A percentile compares a stretch with the other conserved stretches of the same genome.
phyloP scores from a whole-genome alignment of 192 early-diverging fungal species.

The Spizellomyces sp. region DNA sequence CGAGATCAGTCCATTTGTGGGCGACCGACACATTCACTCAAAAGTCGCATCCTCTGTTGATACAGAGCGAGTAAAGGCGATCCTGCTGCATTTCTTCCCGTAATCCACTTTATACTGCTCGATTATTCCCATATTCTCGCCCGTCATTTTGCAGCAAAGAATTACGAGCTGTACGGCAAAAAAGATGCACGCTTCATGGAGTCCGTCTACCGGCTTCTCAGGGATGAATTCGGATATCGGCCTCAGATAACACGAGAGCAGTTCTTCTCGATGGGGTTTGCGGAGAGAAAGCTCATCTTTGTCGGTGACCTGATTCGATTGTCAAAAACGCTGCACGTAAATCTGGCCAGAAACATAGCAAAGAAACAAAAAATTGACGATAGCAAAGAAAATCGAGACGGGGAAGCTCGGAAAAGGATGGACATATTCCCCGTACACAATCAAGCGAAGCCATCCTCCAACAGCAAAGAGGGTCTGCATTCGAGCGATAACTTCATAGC shows the following conservation, averaged over 20 bases:
- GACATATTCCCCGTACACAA: not conserved
- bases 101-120: conserved; percentile 60
- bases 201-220: conserved; percentile 42
- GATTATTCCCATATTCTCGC: conserved; percentile 46
- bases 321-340: conserved; percentile 2
- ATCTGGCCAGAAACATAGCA: not conserved
- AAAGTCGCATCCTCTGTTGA: not conserved
- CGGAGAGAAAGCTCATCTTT: conserved; percentile 52
- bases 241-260: conserved; percentile 51
- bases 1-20: not conserved
- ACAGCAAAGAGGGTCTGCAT: not conserved
- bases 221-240: conserved; percentile 59
- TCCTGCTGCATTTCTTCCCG: conserved; percentile 51
- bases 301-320: conserved; percentile 38
- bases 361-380: not conserved
- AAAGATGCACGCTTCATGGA: conserved; percentile 58
- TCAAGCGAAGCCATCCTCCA: not conserved
- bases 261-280: conserved; percentile 53
- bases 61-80: conserved; percentile 48
- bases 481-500: no score
- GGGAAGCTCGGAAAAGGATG: not conserved
- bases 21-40: not conserved
- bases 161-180: conserved; percentile 54
- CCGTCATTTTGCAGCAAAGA: conserved; percentile 34
- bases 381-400: not conserved